phyloP scores from a whole-genome alignment of 2,329 filamentous ascomycete species.

The Neofusicoccum laricinum region DNA sequence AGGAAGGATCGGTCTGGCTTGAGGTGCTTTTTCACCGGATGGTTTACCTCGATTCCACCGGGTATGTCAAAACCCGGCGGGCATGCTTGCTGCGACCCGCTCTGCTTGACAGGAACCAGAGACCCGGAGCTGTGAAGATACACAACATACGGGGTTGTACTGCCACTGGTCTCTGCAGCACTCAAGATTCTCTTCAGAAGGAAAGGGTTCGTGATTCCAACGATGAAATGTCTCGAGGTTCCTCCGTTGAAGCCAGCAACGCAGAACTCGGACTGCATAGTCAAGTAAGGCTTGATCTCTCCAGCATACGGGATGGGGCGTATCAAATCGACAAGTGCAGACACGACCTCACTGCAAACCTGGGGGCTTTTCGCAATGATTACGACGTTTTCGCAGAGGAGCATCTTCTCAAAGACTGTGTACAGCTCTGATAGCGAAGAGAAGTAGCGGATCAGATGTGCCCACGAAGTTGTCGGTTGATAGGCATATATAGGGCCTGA shows the following conservation, averaged over 20 bases:
- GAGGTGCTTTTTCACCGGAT: slow-evolving; percentile 36
- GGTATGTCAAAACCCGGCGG: slow-evolving; percentile 35
- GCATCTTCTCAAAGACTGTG: slow-evolving; percentile 38
- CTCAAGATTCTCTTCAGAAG: slow-evolving; percentile 38
- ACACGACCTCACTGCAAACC: slow-evolving; percentile 39
- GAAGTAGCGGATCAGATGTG: slow-evolving; percentile 37
- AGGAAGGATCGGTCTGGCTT: slow-evolving; percentile 36
- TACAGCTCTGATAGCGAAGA: slow-evolving; percentile 42
- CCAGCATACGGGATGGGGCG: slow-evolving; percentile 41
- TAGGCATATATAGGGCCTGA: slow-evolving; percentile 36
- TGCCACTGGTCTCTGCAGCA: slow-evolving; percentile 33
- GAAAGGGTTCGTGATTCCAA: slow-evolving; percentile 43
- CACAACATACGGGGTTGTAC: slow-evolving; percentile 35
- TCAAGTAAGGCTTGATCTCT: slow-evolving; percentile 40
- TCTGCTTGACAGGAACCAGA: slow-evolving; percentile 34
- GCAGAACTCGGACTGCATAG: slow-evolving; percentile 43
- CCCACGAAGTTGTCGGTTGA: slow-evolving; percentile 39
- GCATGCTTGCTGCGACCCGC: slow-evolving; percentile 34
- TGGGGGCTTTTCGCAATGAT: slow-evolving; percentile 42
- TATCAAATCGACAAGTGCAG: slow-evolving; percentile 38
- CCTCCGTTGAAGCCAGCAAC: slow-evolving; percentile 39
- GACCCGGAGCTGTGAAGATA: slow-evolving; percentile 37
- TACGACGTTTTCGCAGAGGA: slow-evolving; percentile 40
- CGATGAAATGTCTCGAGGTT: slow-evolving; percentile 36
- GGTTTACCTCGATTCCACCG: slow-evolving; percentile 37